Evolutionary conservation across 345 rosid genomes (phyloP), one percentile per base, ranked within the genome.

Genomic region (Sapria himalayana): DNA sequence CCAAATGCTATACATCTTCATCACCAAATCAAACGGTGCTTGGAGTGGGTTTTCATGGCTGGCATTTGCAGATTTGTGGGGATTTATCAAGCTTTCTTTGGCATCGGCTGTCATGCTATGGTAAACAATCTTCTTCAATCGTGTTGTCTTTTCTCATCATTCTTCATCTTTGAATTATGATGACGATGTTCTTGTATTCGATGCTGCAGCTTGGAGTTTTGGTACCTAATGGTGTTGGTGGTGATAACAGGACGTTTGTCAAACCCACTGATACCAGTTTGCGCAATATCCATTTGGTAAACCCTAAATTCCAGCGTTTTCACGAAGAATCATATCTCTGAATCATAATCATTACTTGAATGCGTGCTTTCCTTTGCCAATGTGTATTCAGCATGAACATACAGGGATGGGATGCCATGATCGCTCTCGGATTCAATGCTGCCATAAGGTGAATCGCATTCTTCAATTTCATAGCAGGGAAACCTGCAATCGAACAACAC

Each of bases 51-150:
- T 89, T 60, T 76, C 94, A 0, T 65, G 74, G 80, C 72, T 78
- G 4, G 98, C 98, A 3, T 89, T 89, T 51, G 38, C 60, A 0
- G 82, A 78, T 50, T 69, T 89, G 27, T 74, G 60, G 45, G 93
- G 76, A 0, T 89, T 89, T 44, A 57, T 78, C 59, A 89, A 76
- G 71, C 77, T 89, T 15, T 82, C 98, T 9, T 43, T 82, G 34
- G 91, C 93, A 12, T 81, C 98, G 39, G 93, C 94, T 15, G 61
- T 82, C 25, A 89, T 89, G 97, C 61, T 86, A 41, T 81, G 97
- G 94, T 76, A 63, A 42, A 11, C 37, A 5, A n/a, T 23, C 15
- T 33, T 17, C 32, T 9, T 31, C 10, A 34, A 8, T 52, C 18
- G 22, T 15, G 33, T 25, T 2, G 1, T n/a, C 27, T 35, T 12